Percentiles rank a stretch among this genome's conserved stretches.
phyloP scores from a whole-genome alignment of 345 rosid species.

The Syzygium oleosum region DNA sequence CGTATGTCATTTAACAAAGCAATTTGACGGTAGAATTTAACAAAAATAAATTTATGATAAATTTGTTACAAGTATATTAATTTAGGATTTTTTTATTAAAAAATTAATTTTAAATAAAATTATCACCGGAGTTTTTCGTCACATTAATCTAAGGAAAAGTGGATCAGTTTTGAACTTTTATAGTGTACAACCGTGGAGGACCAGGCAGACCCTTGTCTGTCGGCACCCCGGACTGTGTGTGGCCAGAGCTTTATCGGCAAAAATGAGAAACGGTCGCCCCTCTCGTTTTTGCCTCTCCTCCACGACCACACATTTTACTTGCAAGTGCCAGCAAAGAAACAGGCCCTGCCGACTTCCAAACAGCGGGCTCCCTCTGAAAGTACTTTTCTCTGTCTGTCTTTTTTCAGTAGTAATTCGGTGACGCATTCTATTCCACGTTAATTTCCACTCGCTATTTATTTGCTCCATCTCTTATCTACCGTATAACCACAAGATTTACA shows the following conservation, averaged over 20 bases:
- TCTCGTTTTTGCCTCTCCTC: fast-evolving
- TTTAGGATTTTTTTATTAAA: too few species aligned
- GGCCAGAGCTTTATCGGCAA: neutral
- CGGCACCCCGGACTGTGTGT: neutral
- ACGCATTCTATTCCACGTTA: neutral
- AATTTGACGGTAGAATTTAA: too few species aligned
- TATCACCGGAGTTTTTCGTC: too few species aligned
- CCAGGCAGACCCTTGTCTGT: neutral
- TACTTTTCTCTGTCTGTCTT: neutral
- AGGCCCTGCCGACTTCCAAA: neutral
- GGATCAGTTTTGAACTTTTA: neutral
- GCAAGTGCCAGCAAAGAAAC: neutral
- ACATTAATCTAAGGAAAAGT: too few species aligned
- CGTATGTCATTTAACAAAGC: too few species aligned
- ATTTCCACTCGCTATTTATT: neutral
- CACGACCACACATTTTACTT: neutral
- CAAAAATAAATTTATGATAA: too few species aligned
- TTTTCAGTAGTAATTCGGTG: neutral
- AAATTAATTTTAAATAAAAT: too few species aligned
- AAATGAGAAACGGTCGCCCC: neutral
- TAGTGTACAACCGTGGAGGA: neutral
- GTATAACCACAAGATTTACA: neutral
- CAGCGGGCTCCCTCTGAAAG: neutral
- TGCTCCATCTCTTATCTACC: neutral
- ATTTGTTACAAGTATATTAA: too few species aligned